Evolutionary conservation across 768 basidiomycete species (phyloP), one percentile per base, ranked within the genome.

Genomic region (Termitomyces heimii): DNA sequence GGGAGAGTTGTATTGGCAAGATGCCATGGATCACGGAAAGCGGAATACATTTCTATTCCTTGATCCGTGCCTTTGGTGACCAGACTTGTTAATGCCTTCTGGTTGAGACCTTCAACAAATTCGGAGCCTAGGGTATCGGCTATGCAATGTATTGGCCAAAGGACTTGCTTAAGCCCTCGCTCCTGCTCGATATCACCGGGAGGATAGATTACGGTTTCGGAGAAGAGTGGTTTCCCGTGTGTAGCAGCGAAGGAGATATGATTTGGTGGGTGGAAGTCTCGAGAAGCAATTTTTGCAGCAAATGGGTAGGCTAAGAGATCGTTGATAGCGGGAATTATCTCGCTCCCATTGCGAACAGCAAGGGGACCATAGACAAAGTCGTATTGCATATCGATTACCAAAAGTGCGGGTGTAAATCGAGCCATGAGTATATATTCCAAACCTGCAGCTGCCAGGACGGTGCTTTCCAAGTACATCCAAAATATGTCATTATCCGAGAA

Each of bases 131-230:
- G 70, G 0, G 79, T 78, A 45, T 75, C 75, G 53, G 79, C 80
- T 24, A 92, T 79, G 63, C 91, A 92, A 67, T 93, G 92, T 61
- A 83, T 83, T 0, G 92, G 91, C 92, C 92, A 94, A 32, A 93
- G 71, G 28, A 81, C 78, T 68, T 89, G 87, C 42, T 76, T 67
- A 57, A 71, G 62, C 35, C 72, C 71, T 20, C 64, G 49, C 47
- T 67, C 57, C 61, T 71, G 65, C 13, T 64, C 57, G 56, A 63
- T 40, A 56, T 76, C 72, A 57, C 75, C 58, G 60, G 77, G 77
- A 39, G 77, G 76, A 56, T 71, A 73, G 24, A 76, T 70, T 4
- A 55, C 75, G 44, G 75, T 77, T n/a, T 74, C 73, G 12, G 73
- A 71, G 56, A 81, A 80, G 14, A 62, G 34, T 7, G 64, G 58